Evolutionary conservation across 768 basidiomycete species (phyloP), one percentile per base, ranked within the genome.

Genomic region (Pleurotus ostreatus): DNA sequence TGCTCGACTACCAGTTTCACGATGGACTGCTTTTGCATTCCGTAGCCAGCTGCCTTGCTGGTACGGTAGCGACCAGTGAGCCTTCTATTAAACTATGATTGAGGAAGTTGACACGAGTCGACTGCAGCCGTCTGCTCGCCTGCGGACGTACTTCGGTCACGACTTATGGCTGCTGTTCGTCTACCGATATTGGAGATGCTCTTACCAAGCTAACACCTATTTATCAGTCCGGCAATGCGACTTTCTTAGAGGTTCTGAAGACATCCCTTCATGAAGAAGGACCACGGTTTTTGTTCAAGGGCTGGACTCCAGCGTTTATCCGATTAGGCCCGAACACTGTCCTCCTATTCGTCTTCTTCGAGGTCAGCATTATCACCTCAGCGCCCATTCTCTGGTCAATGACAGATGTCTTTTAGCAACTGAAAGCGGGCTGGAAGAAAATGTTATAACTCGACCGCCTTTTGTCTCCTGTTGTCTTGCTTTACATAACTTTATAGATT

Each of bases 231-330:
- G 76, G 74, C 41, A 74, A 77, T 4, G 68, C 75, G 2, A 74
- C 71, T 15, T 72, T 83, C 2, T 43, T 81, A 18, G 74, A 80
- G 54, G 76, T 91, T 25, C 68, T 91, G 11, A 72, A 69, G 25
- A 74, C 68, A 43, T 89, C 89, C 3, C 70, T 91, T 37, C 79
- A 78, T 40, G 77, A 85, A 62, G 92, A 94, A 74, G 92, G 92
- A 0, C 78, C 83, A 8, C 74, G 77, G 57, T 92, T 93, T 67
- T 73, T 93, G 54, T 89, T 94, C 71, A 92, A 89, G 67, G 92
- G 92, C 34, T 94, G 92, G 92, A 89, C 89, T 15, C 92, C 92
- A 2, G 88, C 92, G 6, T 94, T 92, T 70, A 82, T 88, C 62
- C 84, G 92, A 47, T 71, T 94, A 43, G 90, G 86, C 25, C 91